phyloP scores from a whole-genome alignment of 495 filamentous ascomycete genomes.

The Podospora fimiseda region DNA sequence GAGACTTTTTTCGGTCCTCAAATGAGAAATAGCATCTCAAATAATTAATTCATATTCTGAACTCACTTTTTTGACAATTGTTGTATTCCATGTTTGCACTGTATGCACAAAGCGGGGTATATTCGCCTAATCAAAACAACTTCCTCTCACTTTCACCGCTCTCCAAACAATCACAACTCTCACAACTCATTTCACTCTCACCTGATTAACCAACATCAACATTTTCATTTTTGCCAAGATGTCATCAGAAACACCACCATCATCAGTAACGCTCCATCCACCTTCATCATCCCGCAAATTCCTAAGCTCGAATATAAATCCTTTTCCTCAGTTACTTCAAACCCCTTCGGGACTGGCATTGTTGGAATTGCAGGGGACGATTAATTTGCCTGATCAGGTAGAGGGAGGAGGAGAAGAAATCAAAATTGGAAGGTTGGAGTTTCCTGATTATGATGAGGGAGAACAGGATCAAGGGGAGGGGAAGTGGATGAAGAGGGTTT shows the following conservation, averaged over 20 bases:
- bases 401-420: conserved; percentile 37
- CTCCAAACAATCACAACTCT: neutral
- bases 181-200: neutral
- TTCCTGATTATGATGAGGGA: conserved; percentile 62
- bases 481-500: conserved; percentile 81
- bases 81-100: no score
- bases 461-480: conserved; percentile 37
- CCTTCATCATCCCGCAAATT: neutral
- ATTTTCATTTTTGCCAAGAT: neutral
- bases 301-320: conserved; percentile 28
- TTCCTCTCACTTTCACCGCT: neutral
- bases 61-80: no score
- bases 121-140: neutral
- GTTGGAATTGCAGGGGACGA: conserved; percentile 82
- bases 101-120: neutral
- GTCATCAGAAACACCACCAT: neutral
- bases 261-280: no score
- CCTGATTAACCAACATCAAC: neutral
- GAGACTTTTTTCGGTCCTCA: no score
- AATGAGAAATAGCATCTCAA: no score
- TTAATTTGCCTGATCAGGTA: conserved; percentile 65
- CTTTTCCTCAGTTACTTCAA: conserved; percentile 77
- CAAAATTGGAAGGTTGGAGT: conserved; percentile 66
- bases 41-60: no score
- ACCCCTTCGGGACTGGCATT: conserved; percentile 76